Percentiles rank a stretch among this genome's conserved stretches.
phyloP scores from a whole-genome alignment of 495 filamentous ascomycete species.

The Aspergillus haitiensis region DNA sequence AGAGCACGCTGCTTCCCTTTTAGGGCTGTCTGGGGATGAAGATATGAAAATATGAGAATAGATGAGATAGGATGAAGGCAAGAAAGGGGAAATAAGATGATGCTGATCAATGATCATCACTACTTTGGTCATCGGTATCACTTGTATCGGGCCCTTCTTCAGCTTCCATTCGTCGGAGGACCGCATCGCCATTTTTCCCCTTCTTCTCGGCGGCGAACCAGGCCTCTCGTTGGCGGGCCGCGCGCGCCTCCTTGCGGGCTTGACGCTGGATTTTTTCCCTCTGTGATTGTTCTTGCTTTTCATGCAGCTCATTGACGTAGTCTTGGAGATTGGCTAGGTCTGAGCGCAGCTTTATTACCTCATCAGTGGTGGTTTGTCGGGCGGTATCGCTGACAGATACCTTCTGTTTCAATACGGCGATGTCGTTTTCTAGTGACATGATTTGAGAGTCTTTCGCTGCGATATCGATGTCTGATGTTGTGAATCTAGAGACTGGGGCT shows the following conservation, averaged over 20 bases:
- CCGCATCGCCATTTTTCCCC: constrained; percentile 45
- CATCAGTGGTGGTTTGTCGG: constrained; percentile 37
- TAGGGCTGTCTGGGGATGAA: neutral
- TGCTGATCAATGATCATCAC: constrained; percentile 31
- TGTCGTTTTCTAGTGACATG: constrained; percentile 36
- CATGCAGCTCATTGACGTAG: constrained; percentile 44
- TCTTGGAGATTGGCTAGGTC: constrained; percentile 41
- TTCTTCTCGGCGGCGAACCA: constrained; percentile 51
- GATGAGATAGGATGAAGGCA: neutral
- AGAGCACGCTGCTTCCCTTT: no score
- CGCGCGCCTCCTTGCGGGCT: constrained; percentile 46
- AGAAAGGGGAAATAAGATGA: neutral
- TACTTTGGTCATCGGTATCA: constrained; percentile 41
- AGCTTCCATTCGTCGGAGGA: constrained; percentile 39
- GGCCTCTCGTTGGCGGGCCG: constrained; percentile 40
- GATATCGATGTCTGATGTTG: constrained; percentile 21
- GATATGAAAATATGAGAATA: constrained; percentile 6
- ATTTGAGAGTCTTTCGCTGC: constrained; percentile 36
- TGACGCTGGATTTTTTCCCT: constrained; percentile 37
- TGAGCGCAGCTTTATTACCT: constrained; percentile 42
- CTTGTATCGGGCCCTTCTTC: constrained; percentile 39
- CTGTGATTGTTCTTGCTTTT: constrained; percentile 40
- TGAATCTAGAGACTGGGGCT: constrained; percentile 16
- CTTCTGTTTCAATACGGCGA: constrained; percentile 43
- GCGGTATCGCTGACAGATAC: constrained; percentile 40